Conservation (phyloP, 2,329 filamentous ascomycete species). For the Thermochaetoides dissita region DNA sequence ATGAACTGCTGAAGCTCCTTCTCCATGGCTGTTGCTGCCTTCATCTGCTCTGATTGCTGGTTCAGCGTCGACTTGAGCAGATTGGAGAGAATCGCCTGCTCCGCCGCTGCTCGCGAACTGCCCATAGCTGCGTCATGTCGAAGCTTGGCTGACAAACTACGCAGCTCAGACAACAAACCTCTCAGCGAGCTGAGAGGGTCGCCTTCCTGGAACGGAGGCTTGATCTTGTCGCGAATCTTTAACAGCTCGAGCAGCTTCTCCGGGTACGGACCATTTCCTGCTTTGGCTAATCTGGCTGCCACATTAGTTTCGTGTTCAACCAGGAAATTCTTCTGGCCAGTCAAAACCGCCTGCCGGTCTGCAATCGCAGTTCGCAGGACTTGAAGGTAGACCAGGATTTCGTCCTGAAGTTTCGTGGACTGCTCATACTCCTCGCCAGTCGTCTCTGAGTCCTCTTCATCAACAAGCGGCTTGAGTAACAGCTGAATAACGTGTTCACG, state of each 20-base stretch:
- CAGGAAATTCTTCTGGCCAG: conserved; percentile 62
- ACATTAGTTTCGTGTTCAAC: conserved; percentile 57
- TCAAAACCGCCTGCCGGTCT: conserved; percentile 64
- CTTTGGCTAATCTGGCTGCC: conserved; percentile 45
- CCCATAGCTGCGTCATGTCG: conserved; percentile 42
- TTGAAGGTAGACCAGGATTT: conserved; percentile 76
- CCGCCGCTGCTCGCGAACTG: conserved; percentile 42
- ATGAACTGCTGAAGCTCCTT: conserved; percentile 66
- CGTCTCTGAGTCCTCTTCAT: conserved; percentile 63
- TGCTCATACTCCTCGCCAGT: conserved; percentile 85
- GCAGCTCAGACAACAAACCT: conserved; percentile 54
- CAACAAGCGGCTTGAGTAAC: conserved; percentile 61
- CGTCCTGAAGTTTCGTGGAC: conserved; percentile 76
- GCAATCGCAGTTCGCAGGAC: conserved; percentile 60
- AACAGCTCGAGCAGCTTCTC: conserved; percentile 43
- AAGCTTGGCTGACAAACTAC: conserved; percentile 45
- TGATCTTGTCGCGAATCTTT: conserved; percentile 30
- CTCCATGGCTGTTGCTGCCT: conserved; percentile 36
- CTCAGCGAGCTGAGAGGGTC: conserved; percentile 50
- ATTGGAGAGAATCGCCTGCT: conserved; percentile 49
- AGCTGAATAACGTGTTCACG: conserved; percentile 58
- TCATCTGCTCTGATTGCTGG: conserved; percentile 36
- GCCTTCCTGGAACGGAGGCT: conserved; percentile 23
- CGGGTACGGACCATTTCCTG: conserved; percentile 57
- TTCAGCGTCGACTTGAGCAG: conserved; percentile 49